These are phyloP conservation scores for Chytriomyces confervae DNA, from an alignment of 192 early-diverging fungal species.

Conservation along the genomic window DNA sequence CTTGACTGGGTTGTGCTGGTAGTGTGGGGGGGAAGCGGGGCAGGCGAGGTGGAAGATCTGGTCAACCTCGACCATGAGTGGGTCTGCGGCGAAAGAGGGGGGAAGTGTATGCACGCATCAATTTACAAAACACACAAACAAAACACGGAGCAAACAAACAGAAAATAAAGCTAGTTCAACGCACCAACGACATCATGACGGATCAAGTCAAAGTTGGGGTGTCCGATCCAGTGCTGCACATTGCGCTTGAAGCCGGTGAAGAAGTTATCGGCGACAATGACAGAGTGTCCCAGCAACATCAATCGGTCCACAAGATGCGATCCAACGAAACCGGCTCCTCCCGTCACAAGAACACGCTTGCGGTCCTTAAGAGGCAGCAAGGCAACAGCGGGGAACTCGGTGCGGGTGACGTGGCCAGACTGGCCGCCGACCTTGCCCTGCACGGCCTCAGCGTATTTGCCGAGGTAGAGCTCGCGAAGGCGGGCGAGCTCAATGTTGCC, in stretches of 20 bases:
- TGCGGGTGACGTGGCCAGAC: slow-evolving; percentile 28
- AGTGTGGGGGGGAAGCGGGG: slow-evolving; percentile 86
- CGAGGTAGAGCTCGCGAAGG: slow-evolving; percentile 32
- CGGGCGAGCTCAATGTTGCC: slow-evolving; percentile 23
- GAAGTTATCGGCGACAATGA: slow-evolving; percentile 83
- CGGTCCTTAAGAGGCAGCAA: slow-evolving; percentile 56
- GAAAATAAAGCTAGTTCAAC: background rate
- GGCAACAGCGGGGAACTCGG: slow-evolving; percentile 64
- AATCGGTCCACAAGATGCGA: slow-evolving; percentile 80
- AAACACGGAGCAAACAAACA: background rate
- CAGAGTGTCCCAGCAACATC: slow-evolving; percentile 83
- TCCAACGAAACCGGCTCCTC: slow-evolving; percentile 88
- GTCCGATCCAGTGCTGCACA: slow-evolving; percentile 82
- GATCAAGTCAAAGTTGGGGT: slow-evolving; percentile 81
- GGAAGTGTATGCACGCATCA: slow-evolving; percentile 10
- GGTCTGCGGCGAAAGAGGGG: slow-evolving; percentile 52
- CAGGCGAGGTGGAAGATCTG: slow-evolving; percentile 87
- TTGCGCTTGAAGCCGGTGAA: slow-evolving; percentile 79
- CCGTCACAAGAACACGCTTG: slow-evolving; percentile 81
- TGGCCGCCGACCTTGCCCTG: slow-evolving; percentile 1
- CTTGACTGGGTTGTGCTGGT: slow-evolving; percentile 86
- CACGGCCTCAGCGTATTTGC: slow-evolving; percentile 19
- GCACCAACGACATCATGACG: slow-evolving; percentile 78
- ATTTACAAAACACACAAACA: background rate
- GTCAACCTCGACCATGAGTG: slow-evolving; percentile 82